Percentiles rank a stretch among this genome's conserved stretches.
Evolutionary conservation across 768 basidiomycete genomes (phyloP).

Genomic region (Collybia mongolica): DNA sequence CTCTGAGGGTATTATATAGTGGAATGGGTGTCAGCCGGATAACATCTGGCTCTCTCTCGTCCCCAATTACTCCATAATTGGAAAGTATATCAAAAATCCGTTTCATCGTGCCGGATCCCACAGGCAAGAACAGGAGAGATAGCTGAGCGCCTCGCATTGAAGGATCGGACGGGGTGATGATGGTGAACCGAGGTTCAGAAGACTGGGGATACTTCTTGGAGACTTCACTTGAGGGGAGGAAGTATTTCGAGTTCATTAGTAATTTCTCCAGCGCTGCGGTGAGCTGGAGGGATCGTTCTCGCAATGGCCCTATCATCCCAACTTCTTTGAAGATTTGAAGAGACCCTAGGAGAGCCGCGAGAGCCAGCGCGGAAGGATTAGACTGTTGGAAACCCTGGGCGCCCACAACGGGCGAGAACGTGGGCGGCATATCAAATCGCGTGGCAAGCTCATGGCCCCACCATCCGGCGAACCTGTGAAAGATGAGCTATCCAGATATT

Average conservation of each 20-base stretch:
- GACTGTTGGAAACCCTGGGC: constrained; percentile 97
- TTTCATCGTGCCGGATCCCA: constrained; percentile 65
- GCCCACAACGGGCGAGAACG: constrained; percentile 81
- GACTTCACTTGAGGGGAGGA: constrained; percentile 43
- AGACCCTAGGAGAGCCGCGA: constrained; percentile 80
- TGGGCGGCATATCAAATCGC: constrained; percentile 87
- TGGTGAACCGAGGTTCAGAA: constrained; percentile 66
- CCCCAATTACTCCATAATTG: constrained; percentile 80
- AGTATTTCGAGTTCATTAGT: constrained; percentile 63
- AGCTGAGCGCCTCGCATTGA: constrained; percentile 82
- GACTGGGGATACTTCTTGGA: constrained; percentile 23
- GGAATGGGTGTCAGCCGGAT: constrained; percentile 87
- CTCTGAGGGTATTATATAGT: constrained; percentile 81
- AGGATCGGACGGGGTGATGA: constrained; percentile 79
- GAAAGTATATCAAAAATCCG: constrained; percentile 60
- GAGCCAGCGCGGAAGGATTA: constrained; percentile 82
- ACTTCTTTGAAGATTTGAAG: constrained; percentile 77
- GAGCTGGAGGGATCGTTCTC: constrained; percentile 67
- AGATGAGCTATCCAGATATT: constrained; percentile 14
- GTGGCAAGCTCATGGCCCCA: constrained; percentile 92
- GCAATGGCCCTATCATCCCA: constrained; percentile 69
- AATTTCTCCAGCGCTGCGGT: constrained; percentile 71
- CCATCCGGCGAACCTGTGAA: constrained; percentile 85
- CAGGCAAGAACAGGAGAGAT: constrained; percentile 77
- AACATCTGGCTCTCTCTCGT: constrained; percentile 89